Evolutionary conservation across 768 basidiomycete species (phyloP).

Genomic region (Tricholoma terreum): DNA sequence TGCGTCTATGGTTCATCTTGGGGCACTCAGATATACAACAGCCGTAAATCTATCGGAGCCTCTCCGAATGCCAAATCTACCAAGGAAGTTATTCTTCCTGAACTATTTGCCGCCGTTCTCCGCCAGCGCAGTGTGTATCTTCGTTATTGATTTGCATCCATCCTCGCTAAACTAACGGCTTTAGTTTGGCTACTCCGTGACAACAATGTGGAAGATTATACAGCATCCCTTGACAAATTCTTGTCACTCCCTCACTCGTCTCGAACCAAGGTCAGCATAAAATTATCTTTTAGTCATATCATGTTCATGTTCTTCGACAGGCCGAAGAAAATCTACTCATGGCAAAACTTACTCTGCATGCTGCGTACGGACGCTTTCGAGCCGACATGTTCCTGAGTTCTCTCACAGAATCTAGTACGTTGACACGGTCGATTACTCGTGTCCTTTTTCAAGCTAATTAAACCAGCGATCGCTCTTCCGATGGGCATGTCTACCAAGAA

Average conservation of each 20-base stretch:
- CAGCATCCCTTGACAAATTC: slow-evolving; percentile 54
- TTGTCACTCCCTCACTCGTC: slow-evolving; percentile 53
- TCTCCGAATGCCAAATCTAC: slow-evolving; percentile 25
- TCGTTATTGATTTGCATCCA: not conserved
- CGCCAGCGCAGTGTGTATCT: slow-evolving; percentile 61
- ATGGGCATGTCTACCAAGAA: slow-evolving; percentile 65
- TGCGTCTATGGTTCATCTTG: not conserved
- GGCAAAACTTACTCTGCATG: slow-evolving; percentile 75
- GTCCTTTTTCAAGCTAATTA: not conserved
- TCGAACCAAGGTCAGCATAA: slow-evolving; percentile 50
- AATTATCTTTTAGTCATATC: not conserved
- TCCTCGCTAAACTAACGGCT: slow-evolving; percentile 1
- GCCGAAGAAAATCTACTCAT: slow-evolving; percentile 73
- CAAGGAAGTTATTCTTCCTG: slow-evolving; percentile 55
- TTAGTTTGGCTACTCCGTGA: slow-evolving; percentile 69
- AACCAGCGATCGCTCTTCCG: slow-evolving; percentile 75
- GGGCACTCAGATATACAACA: slow-evolving; percentile 24
- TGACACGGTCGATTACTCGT: not conserved
- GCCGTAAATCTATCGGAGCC: slow-evolving; percentile 42
- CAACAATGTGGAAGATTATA: slow-evolving; percentile 49
- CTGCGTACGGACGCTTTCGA: slow-evolving; percentile 74
- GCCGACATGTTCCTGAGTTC: slow-evolving; percentile 90
- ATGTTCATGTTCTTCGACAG: slow-evolving; percentile 31
- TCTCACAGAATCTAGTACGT: slow-evolving; percentile 84
- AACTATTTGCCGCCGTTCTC: slow-evolving; percentile 57